Percentiles rank a stretch among this genome's conserved stretches.
Evolutionary conservation across 2,329 filamentous ascomycete genomes (phyloP).

Genomic region (Teratosphaeria viscida): DNA sequence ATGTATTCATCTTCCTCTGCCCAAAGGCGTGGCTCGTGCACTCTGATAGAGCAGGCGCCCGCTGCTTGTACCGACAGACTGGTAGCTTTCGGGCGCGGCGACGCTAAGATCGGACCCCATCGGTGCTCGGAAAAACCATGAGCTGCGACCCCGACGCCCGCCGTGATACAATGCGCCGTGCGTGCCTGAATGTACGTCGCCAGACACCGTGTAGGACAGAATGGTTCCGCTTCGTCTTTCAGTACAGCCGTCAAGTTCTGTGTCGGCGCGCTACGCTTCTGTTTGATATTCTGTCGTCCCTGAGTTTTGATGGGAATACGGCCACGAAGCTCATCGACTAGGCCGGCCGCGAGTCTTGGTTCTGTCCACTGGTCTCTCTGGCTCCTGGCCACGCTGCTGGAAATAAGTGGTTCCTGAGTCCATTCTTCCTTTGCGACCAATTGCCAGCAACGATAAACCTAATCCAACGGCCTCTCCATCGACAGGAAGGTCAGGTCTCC

Average conservation of each 20-base stretch:
- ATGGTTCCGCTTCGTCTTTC: too few relatives aligned
- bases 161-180: neutral
- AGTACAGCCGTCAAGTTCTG: too few relatives aligned
- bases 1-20: neutral
- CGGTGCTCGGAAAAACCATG: neutral
- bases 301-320: neutral
- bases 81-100: neutral
- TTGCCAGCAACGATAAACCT: too few relatives aligned
- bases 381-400: neutral
- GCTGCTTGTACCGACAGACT: neutral
- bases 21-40: neutral
- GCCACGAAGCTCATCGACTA: neutral
- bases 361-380: neutral
- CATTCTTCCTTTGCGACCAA: too few relatives aligned
- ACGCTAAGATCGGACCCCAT: neutral
- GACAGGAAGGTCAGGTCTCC: too few relatives aligned
- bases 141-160: neutral
- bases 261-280: too few relatives aligned
- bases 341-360: neutral
- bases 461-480: too few relatives aligned
- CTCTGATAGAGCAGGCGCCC: neutral
- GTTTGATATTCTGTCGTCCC: too few relatives aligned
- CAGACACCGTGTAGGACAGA: neutral
- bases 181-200: neutral
- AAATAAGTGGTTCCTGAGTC: neutral